A percentile compares a stretch with the other conserved stretches of the same genome.
Evolutionary conservation across 2,329 filamentous ascomycete species (phyloP).

Genomic region (Aspergillus transmontanensis): DNA sequence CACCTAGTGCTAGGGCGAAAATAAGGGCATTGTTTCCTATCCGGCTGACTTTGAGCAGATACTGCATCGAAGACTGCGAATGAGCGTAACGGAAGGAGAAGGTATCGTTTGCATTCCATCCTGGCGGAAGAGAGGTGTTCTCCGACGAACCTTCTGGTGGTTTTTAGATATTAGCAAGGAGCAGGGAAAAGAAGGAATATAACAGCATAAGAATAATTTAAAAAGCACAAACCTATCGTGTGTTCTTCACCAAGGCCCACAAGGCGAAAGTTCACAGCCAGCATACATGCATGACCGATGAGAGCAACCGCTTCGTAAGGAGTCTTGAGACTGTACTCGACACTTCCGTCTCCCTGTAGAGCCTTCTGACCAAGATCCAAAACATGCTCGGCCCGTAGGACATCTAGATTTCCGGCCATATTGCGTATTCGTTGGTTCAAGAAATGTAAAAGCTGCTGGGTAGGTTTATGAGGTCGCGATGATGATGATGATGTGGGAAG

Average conservation of each 20-base stretch:
- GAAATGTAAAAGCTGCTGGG: background rate
- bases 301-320: conserved; percentile 81
- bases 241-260: conserved; percentile 84
- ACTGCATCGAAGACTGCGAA: conserved; percentile 80
- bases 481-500: background rate
- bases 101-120: conserved; percentile 76
- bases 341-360: conserved; percentile 30
- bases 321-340: conserved; percentile 38
- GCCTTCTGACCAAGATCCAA: conserved; percentile 35
- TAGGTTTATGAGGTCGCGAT: background rate
- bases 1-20: conserved; percentile 74
- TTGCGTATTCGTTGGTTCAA: background rate
- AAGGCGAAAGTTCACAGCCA: conserved; percentile 76
- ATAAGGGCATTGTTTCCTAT: conserved; percentile 84
- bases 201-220: background rate
- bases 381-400: conserved; percentile 30
- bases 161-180: background rate
- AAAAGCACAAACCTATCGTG: conserved; percentile 58
- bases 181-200: background rate
- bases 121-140: conserved; percentile 60
- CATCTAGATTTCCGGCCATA: conserved; percentile 27
- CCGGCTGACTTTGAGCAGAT: conserved; percentile 77
- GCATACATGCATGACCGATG: conserved; percentile 80
- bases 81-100: conserved; percentile 88
- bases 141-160: conserved; percentile 32